Base-by-base conservation (phyloP, 202 grass and related monocot species). In the Schoenoplectus triqueter region DNA sequence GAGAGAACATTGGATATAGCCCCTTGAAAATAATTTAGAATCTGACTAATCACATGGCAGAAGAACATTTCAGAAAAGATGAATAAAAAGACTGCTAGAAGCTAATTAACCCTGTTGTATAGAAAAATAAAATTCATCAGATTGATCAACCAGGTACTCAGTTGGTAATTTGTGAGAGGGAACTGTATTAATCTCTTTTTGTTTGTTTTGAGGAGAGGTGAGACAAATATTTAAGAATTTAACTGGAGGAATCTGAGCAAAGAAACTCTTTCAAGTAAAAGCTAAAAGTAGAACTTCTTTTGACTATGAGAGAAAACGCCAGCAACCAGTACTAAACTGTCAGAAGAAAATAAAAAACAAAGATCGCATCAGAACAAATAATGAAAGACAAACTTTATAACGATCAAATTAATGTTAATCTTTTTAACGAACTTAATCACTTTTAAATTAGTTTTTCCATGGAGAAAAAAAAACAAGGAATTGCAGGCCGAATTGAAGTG, bases 191-290 rank as follows among this genome's bases (percentile, higher is more conserved):
- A 31, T 31, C 1, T 40, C 21, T 8, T 76, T 51, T 57, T 57
- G 10, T n/a, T 57, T 73, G 46, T 73, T 52, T 51, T 52, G 47
- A 52, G 9, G 46, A 51, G 70, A 9, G 46, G 3, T 21, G 18
- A 52, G 70, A 10, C 18, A 52, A 76, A 76, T 7, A 76, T 76
- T 44, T 17, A n/a, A 61, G 51, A 5, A 57, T 61, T 17, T 10
- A 79, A 79, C 39, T 79, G 55, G 55, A 10, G 17, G 55, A 78
- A 44, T 60, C 74, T 42, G 13, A 78, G 6, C 22, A 79, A 79
- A 79, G 15, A 17, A 61, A 42, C 39, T 39, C 70, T 52, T 79
- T 61, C 55, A 3, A 17, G 6, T 62, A 79, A 41, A 79, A 79
- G 75, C 31, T 31, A 31, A 79, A 57, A 44, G 14, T 13, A 79